Conservation (phyloP, 192 early-diverging fungal species). For the Coemansia sp. region DNA sequence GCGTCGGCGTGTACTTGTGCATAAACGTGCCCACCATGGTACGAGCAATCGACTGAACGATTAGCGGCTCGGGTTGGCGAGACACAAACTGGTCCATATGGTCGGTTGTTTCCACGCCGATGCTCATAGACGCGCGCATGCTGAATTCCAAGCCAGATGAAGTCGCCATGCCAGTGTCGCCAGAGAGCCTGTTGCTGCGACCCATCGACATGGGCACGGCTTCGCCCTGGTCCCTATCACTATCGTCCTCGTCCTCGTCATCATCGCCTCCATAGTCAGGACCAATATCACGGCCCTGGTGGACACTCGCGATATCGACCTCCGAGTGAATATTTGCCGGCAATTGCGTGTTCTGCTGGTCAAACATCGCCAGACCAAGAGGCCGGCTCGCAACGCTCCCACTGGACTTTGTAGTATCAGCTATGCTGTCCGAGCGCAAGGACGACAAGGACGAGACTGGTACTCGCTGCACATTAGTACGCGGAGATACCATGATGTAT, state of each 20-base stretch:
- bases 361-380: slow-evolving; percentile 14
- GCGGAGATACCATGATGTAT: slow-evolving; percentile 54
- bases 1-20: slow-evolving; percentile 69
- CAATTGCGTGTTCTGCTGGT: neutral
- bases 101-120: slow-evolving; percentile 26
- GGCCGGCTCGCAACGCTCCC: slow-evolving; percentile 5
- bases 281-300: slow-evolving; percentile 22
- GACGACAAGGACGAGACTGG: slow-evolving; percentile 27
- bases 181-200: neutral
- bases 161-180: neutral
- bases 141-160: slow-evolving; percentile 1
- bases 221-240: neutral
- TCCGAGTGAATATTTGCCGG: neutral
- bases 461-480: slow-evolving; percentile 45
- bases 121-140: slow-evolving; percentile 29
- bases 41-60: slow-evolving; percentile 70
- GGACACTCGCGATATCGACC: neutral
- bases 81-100: slow-evolving; percentile 27
- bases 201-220: slow-evolving; percentile 7
- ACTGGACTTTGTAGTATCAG: neutral
- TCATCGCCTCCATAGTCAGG: slow-evolving; percentile 15
- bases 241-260: slow-evolving; percentile 1
- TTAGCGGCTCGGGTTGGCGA: slow-evolving; percentile 60
- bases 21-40: slow-evolving; percentile 79
- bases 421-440: slow-evolving; percentile 19